A percentile compares a stretch with the other conserved stretches of the same genome.
These are phyloP conservation scores for Boletus reticuloceps DNA, from an alignment of 768 basidiomycete genomes.

Conservation along the genomic window DNA sequence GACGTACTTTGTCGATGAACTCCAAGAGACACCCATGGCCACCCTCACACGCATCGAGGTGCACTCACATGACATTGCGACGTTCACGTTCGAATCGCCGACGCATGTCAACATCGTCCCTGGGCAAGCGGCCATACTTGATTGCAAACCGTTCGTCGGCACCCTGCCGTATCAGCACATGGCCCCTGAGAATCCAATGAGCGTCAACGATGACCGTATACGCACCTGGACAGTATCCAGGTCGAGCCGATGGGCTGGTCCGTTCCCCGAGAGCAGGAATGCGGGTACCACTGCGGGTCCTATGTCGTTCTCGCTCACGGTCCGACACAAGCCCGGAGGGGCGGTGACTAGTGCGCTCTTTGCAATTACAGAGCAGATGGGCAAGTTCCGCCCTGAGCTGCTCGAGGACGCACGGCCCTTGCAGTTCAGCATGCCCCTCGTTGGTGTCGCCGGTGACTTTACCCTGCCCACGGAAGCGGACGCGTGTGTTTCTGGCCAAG, in stretches of 20 bases:
- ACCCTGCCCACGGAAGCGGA: constrained; percentile 25
- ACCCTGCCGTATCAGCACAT: constrained; percentile 51
- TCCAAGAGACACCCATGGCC: constrained; percentile 16
- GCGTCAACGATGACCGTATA: constrained; percentile 63
- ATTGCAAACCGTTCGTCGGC: constrained; percentile 53
- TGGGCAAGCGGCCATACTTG: constrained; percentile 56
- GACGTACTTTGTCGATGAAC: constrained; percentile 28
- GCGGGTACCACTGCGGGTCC: background rate
- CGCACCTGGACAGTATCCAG: constrained; percentile 64
- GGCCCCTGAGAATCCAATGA: constrained; percentile 44
- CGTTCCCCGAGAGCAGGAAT: background rate
- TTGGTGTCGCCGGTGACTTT: constrained; percentile 57
- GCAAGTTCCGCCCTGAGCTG: constrained; percentile 38
- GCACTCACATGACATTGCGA: constrained; percentile 49
- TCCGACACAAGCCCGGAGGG: constrained; percentile 56
- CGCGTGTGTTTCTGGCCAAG: background rate
- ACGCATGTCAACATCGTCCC: constrained; percentile 34
- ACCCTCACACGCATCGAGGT: constrained; percentile 39
- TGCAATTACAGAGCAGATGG: constrained; percentile 42
- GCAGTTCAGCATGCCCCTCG: constrained; percentile 40
- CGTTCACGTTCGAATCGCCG: constrained; percentile 49
- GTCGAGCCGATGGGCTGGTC: constrained; percentile 17
- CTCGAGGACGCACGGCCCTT: constrained; percentile 40
- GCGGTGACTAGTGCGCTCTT: constrained; percentile 55
- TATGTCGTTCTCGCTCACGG: constrained; percentile 44